phyloP scores from a whole-genome alignment of 768 basidiomycete genomes.

The Peribolospora kevripleyi region DNA sequence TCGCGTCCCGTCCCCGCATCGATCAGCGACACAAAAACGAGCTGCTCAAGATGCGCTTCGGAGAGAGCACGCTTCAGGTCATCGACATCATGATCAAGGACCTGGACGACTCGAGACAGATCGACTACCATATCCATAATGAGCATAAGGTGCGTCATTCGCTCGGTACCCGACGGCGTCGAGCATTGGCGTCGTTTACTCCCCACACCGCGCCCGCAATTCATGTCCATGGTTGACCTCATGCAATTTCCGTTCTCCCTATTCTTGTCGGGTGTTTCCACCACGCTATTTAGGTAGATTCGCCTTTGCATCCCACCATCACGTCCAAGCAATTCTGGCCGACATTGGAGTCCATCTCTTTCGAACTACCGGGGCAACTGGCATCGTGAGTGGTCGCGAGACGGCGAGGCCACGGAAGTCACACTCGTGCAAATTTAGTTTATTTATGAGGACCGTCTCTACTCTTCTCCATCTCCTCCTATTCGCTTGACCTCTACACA shows the following conservation, averaged over 20 bases:
- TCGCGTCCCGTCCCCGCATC: background rate
- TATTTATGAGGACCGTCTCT: no score
- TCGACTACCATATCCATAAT: conserved; percentile 64
- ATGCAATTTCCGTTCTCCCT: background rate
- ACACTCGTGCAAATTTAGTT: no score
- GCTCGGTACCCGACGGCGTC: background rate
- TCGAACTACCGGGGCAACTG: conserved; percentile 66
- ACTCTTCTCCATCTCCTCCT: background rate
- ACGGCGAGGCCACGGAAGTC: no score
- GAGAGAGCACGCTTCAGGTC: conserved; percentile 71
- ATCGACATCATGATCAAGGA: conserved; percentile 98
- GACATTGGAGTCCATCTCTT: conserved; percentile 40
- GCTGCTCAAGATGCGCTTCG: conserved; percentile 83
- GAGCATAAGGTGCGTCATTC: conserved; percentile 33
- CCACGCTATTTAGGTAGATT: no score
- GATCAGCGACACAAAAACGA: conserved; percentile 68
- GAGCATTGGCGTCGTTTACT: background rate
- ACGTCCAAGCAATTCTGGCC: conserved; percentile 96
- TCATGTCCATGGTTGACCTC: background rate
- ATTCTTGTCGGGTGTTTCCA: conserved; percentile 24
- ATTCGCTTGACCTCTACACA: background rate
- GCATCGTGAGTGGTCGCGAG: conserved; percentile 30
- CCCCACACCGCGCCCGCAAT: no score
- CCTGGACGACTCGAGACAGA: conserved; percentile 78
- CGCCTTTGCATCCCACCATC: conserved; percentile 55